Base-by-base conservation (phyloP, 2,329 filamentous ascomycete species). In the Macrophomina phaseolina region DNA sequence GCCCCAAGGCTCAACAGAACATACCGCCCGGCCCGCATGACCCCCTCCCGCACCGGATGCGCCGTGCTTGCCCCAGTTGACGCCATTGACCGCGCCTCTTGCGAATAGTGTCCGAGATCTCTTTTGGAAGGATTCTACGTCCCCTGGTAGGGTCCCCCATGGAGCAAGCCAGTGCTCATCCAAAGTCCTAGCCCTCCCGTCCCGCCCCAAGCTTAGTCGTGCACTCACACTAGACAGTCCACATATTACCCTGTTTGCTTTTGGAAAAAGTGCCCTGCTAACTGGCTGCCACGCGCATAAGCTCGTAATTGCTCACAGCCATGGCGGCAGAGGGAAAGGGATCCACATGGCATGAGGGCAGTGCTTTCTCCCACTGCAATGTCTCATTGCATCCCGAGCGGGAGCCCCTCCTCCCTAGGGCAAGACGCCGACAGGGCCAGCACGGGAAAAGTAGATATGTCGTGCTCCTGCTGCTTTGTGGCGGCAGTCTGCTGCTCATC, bases 231-330 rank as follows among this genome's bases (percentile, higher is more conserved):
- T 48, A 16, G 12, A 45, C 38, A 11, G 56, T 32, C 45, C n/a
- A 18, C 51, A 48, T n/a, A 14, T 58, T 48, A 28, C n/a, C 53
- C 63, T 58, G 34, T 64, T 64, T 64, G 62, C 36, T 64, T 49
- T 65, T 48, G 63, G 63, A 48, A 18, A n/a, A 32, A 3, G 40
- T 40, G 63, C 63, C 63, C 52, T 16, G 52, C 63, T 51, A 65
- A 65, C 52, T 58, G 40, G 63, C 63, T 65, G 51, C 63, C 65
- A 56, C 65, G 30, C 65, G 58, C 51, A 55, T 32, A 67, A 67
- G 65, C 65, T 67, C 65, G 65, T 67, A 56, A 67, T 67, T 30
- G 58, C 65, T 30, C 49, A 48, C 65, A 63, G 56, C 46, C 38
- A 67, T 67, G 65, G 56, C 65, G 56, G 58, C 30, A 67, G 38